Conservation (phyloP, 192 early-diverging fungal genomes). For the Backusella luteola region DNA sequence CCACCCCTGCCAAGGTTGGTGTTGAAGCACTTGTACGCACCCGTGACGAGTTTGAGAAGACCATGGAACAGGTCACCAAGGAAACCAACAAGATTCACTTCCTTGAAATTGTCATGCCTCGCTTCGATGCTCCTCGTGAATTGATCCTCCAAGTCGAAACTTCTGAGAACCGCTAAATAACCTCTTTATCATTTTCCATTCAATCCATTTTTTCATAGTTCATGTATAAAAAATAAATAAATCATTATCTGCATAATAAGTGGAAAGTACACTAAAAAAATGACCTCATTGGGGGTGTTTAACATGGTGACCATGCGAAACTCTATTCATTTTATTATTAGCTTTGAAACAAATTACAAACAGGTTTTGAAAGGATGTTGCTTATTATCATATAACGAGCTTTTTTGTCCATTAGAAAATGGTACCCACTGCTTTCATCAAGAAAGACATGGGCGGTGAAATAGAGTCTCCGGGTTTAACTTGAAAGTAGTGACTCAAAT, state of each 20-base stretch:
- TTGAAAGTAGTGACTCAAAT: neutral
- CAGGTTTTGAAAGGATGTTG: neutral
- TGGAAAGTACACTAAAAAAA: neutral
- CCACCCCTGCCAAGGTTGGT: slow-evolving; percentile 28
- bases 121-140: slow-evolving; percentile 45
- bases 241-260: neutral
- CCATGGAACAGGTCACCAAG: slow-evolving; percentile 23
- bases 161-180: slow-evolving; percentile 22
- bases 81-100: slow-evolving; percentile 43
- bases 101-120: slow-evolving; percentile 47
- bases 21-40: slow-evolving; percentile 25
- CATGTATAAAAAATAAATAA: slow-evolving; percentile 4
- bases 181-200: neutral
- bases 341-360: too few relatives aligned
- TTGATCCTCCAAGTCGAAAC: slow-evolving; percentile 30
- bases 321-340: neutral
- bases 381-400: too few relatives aligned
- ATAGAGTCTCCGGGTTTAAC: neutral
- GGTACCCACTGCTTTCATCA: neutral
- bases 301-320: neutral
- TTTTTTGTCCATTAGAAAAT: neutral
- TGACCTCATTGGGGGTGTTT: neutral
- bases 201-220: neutral
- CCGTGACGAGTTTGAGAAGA: slow-evolving; percentile 40
- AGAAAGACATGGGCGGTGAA: neutral